These are phyloP conservation scores for Leptomonas seymouri DNA, from an alignment of 208 protist genomes.

Conservation along the genomic window DNA sequence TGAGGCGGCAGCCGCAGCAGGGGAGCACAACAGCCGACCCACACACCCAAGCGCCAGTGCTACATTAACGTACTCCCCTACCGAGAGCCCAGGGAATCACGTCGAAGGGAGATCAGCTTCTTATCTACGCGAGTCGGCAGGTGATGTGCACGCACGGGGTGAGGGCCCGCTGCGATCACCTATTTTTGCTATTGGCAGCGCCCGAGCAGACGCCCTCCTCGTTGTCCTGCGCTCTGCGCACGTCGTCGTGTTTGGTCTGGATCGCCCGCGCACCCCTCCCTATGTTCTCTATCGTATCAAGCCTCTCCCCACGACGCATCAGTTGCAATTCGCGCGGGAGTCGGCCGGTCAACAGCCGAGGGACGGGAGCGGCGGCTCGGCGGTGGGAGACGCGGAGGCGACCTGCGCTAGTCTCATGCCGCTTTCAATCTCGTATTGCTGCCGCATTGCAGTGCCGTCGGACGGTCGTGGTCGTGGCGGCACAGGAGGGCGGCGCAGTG, in stretches of 20 bases:
- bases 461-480: background rate
- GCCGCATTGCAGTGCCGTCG: conserved; percentile 33
- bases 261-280: conserved; percentile 33
- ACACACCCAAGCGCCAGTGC: background rate
- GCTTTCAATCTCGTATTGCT: conserved; percentile 53
- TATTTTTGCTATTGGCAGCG: conserved; percentile 52
- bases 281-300: conserved; percentile 49
- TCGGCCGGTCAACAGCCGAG: conserved; percentile 3
- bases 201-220: conserved; percentile 44
- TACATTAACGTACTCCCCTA: conserved; percentile 19
- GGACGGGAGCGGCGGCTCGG: background rate
- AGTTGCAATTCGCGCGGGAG: conserved; percentile 14
- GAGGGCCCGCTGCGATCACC: conserved; percentile 18
- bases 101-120: background rate
- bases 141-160: background rate
- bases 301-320: conserved; percentile 36
- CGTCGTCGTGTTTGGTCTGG: conserved; percentile 60
- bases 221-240: conserved; percentile 53
- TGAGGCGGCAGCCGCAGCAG: conserved; percentile 18
- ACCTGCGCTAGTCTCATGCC: conserved; percentile 66
- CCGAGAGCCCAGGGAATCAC: conserved; percentile 1
- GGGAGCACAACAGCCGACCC: background rate
- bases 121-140: conserved; percentile 1
- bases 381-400: conserved; percentile 16
- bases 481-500: background rate